These are phyloP conservation scores for Excoecaria agallocha DNA, from an alignment of 345 rosid genomes.

Conservation along the genomic window DNA sequence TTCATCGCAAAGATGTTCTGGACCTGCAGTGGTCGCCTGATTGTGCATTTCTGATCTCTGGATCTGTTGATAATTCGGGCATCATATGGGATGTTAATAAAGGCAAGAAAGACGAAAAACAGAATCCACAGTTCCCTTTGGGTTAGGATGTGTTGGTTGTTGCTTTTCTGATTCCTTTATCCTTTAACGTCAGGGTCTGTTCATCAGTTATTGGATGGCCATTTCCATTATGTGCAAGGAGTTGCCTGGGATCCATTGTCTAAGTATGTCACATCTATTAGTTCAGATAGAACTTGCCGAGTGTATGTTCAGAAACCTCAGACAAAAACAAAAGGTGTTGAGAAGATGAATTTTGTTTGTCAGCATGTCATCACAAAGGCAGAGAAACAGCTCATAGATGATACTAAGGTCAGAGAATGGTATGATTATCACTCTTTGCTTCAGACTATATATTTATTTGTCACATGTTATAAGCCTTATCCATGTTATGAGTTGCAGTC, in stretches of 20 bases:
- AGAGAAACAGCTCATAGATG: slow-evolving; percentile 58
- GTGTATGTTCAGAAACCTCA: slow-evolving; percentile 71
- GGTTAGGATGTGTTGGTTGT: not conserved
- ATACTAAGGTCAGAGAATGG: slow-evolving; percentile 56
- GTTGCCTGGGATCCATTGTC: slow-evolving; percentile 96
- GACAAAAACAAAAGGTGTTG: slow-evolving; percentile 58
- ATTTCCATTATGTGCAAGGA: slow-evolving; percentile 96
- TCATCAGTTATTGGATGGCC: slow-evolving; percentile 82
- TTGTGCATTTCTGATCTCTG: slow-evolving; percentile 72
- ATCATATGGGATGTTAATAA: slow-evolving; percentile 91
- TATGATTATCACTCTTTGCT: slow-evolving; percentile 15
- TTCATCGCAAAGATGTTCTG: slow-evolving; percentile 88
- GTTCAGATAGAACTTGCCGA: slow-evolving; percentile 96
- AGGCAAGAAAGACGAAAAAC: slow-evolving; percentile 46
- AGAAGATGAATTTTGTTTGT: slow-evolving; percentile 65
- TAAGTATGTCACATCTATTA: slow-evolving; percentile 79
- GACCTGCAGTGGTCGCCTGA: slow-evolving; percentile 92
- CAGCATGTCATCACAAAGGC: slow-evolving; percentile 77
- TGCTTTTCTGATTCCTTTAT: slow-evolving; percentile 10
- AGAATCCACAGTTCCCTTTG: not conserved
- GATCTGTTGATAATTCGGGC: slow-evolving; percentile 97
- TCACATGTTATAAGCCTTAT: slow-evolving; percentile 5
- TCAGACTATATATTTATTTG: slow-evolving; percentile 8
- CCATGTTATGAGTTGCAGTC: slow-evolving; percentile 40
- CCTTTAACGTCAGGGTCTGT: slow-evolving; percentile 63